Base-by-base conservation (phyloP, 2,329 filamentous ascomycete species). In the Trichoderma cornu-damae region DNA sequence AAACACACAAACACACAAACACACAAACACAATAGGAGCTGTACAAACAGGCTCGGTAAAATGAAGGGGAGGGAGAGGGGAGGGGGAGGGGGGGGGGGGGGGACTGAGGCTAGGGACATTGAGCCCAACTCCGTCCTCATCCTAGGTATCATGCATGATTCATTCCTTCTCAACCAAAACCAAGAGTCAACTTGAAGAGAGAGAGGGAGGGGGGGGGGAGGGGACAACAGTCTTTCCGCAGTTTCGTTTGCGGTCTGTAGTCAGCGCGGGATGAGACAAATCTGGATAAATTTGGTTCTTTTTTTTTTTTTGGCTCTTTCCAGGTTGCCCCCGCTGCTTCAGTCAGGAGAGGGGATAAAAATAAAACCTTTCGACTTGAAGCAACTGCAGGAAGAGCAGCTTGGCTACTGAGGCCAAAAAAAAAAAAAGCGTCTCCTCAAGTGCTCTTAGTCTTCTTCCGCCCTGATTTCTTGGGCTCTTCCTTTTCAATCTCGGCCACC, bases 401-500 rank as follows among this genome's bases (percentile, higher is more conserved):
- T 44, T 11, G 18, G 37, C 26, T 26, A 24, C 34, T 22, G 34
- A 26, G 20, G 14, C 32, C 14, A 30, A 30, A 52, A 24, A 18
- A n/a, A 24, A 30, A 30, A 52, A 24, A 18, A n/a, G 30, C 20
- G 50, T 60, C 53, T 49, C n/a, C 59, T 66, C 64, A 72, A 64
- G 69, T 69, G 65, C 67, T 71, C 71, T 73, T 73, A 75, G 73
- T 76, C 79, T 83, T 83, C 78, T 83, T 83, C 67, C 79, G 79
- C 62, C 75, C 76, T 54, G 78, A 80, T 74, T 82, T 83, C 77
- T 82, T 82, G 61, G 79, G 78, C 68, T 85, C 81, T 67, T 83
- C 81, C 62, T 72, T 71, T 58, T 78, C 72, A 58, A 73, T 69
- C 59, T 82, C 80, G 26, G 73, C 73, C 38, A 74, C 78, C 76